Evolutionary conservation across 1,284 basidiomycete species (phyloP), one percentile per base, ranked within the genome.

Genomic region (Leccinum holopus): DNA sequence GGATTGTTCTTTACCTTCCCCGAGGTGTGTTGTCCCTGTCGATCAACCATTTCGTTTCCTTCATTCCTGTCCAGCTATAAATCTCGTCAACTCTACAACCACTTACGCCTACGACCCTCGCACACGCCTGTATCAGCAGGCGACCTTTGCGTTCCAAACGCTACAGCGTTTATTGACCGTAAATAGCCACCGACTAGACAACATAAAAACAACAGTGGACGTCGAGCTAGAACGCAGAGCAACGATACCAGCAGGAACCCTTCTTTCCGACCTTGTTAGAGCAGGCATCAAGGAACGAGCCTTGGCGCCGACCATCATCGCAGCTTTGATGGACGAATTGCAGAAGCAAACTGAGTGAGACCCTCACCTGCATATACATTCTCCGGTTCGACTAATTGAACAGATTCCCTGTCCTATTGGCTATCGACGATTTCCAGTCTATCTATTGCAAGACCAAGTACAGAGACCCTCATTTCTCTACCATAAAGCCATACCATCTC

Each of bases 1-100:
- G 92, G 91, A 82, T 97, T 44, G 92, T 96, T 30, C 76, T 97
- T 53, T 98, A 97, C 75, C 83, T 95, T n/a, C 94, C 95, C 3
- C 81, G 88, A 77, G 86, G 91, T 92, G 52, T n/a, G 28, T 28
- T 5, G 4, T 28, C 28, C 28, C 28, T 28, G 28, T 16, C 25
- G 2, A 55, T 14, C 14, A 53, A n/a, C 0, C 18, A 0, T 3
- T 5, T 39, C n/a, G 2, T 9, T 33, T 54, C 9, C 51, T 14
- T 55, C 12, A 62, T 52, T 8, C 1, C 21, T 51, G 5, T 47
- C 16, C 67, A 87, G 90, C 87, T 1, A 83, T 87, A 65, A 84
- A 83, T 62, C 83, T 93, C 61, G 88, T 95, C 66, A 87, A 95
- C 77, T 94, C 91, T 1, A 88, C 90, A 1, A 88, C 89, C 0